Conservation (phyloP, 805 yeast genomes). For the Candida insectorum region DNA sequence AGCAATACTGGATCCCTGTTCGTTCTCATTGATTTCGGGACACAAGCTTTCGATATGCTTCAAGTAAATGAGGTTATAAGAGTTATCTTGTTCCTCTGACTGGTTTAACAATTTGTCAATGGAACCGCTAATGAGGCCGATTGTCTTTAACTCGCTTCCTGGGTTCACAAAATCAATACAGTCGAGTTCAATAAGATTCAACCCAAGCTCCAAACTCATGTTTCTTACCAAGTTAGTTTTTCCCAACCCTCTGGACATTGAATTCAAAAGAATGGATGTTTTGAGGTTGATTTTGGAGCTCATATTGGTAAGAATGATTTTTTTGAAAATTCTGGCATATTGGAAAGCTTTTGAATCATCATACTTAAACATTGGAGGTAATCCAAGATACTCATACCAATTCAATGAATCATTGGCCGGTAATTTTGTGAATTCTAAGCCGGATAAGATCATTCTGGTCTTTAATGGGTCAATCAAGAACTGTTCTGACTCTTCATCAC, state of each 20-base stretch:
- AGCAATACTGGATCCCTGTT: slow-evolving; percentile 34
- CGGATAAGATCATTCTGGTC: slow-evolving; percentile 70
- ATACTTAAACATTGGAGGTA: slow-evolving; percentile 42
- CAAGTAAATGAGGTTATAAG: slow-evolving; percentile 49
- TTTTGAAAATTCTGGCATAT: slow-evolving; percentile 49
- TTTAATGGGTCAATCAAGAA: slow-evolving; percentile 62
- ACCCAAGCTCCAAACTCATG: slow-evolving; percentile 56
- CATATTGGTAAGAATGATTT: slow-evolving; percentile 54
- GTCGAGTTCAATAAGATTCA: slow-evolving; percentile 66
- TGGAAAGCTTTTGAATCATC: slow-evolving; percentile 33
- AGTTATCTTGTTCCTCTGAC: slow-evolving; percentile 19
- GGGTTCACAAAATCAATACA: slow-evolving; percentile 63
- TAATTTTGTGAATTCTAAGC: slow-evolving; percentile 42
- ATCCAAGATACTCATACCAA: slow-evolving; percentile 47
- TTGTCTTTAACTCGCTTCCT: slow-evolving; percentile 72
- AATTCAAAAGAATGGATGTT: slow-evolving; percentile 64
- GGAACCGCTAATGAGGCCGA: slow-evolving; percentile 75
- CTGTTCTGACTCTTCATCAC: slow-evolving; percentile 28
- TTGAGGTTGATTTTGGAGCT: slow-evolving; percentile 39
- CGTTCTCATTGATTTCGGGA: slow-evolving; percentile 60
- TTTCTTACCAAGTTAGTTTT: slow-evolving; percentile 62
- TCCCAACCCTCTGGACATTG: slow-evolving; percentile 75
- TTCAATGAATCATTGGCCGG: slow-evolving; percentile 33
- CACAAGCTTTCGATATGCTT: slow-evolving; percentile 78
- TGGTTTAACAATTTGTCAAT: slow-evolving; percentile 58